phyloP scores from a whole-genome alignment of 768 basidiomycete species.

The Lactifluus pinguis region DNA sequence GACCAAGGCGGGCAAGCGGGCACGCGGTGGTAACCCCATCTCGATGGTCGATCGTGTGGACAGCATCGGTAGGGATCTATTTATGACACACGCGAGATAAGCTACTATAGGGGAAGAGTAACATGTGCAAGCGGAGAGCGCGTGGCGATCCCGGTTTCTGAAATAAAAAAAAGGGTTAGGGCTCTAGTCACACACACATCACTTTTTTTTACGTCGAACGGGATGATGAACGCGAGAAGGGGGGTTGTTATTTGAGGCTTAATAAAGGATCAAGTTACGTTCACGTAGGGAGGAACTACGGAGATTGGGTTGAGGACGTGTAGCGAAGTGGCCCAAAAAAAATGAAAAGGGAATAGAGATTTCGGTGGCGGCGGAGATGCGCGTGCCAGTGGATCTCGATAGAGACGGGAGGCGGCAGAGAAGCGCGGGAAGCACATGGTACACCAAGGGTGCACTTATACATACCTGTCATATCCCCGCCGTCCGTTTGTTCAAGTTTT shows the following conservation, averaged over 20 bases:
- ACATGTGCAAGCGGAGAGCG: not conserved
- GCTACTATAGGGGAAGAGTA: not conserved
- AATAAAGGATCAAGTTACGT: not conserved
- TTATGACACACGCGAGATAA: not conserved
- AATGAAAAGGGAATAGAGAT: not conserved
- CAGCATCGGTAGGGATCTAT: not conserved
- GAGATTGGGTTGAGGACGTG: not conserved
- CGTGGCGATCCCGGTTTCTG: constrained; percentile 6
- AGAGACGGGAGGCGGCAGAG: not conserved
- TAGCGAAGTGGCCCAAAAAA: not conserved
- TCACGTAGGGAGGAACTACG: not conserved
- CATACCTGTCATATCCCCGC: constrained; percentile 21
- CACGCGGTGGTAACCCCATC: not conserved
- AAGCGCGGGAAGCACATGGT: constrained; percentile 20
- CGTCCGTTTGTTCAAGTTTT: constrained; percentile 8
- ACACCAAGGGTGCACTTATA: not conserved
- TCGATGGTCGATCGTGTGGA: constrained; percentile 6
- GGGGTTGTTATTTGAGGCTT: not conserved
- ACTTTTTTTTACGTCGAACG: too few relatives aligned
- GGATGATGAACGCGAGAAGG: not conserved
- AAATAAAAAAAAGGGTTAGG: not conserved
- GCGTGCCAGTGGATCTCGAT: not conserved
- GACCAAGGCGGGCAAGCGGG: too few relatives aligned
- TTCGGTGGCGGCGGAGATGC: not conserved
- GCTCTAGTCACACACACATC: not conserved